These are phyloP conservation scores for Euphorbia pulcherrima DNA, from an alignment of 345 rosid species.

Conservation along the genomic window DNA sequence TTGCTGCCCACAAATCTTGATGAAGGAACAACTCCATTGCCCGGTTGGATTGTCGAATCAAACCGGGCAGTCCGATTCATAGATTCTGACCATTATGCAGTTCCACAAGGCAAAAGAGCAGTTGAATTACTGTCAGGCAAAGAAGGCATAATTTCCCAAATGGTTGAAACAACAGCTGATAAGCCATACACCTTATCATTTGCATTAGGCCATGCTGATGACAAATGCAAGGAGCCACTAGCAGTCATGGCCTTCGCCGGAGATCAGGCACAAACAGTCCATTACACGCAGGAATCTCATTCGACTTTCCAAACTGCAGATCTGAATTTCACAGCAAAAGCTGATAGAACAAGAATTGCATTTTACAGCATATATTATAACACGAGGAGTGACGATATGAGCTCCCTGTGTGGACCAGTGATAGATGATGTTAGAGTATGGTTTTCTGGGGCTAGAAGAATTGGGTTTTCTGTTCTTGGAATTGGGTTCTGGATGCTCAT, in stretches of 20 bases:
- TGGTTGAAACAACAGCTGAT: constrained; percentile 69
- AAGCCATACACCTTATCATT: constrained; percentile 56
- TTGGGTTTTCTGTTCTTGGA: constrained; percentile 26
- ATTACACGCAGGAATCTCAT: constrained; percentile 72
- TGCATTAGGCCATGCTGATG: constrained; percentile 76
- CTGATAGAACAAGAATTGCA: constrained; percentile 81
- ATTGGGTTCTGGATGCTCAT: constrained; percentile 34
- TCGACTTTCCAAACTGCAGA: constrained; percentile 52
- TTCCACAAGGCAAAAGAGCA: constrained; percentile 84
- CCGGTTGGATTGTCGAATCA: constrained; percentile 93
- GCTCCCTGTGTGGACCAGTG: constrained; percentile 96
- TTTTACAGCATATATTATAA: constrained; percentile 92
- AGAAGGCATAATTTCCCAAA: constrained; percentile 93
- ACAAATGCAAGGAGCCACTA: constrained; percentile 83
- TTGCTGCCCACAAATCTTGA: constrained; percentile 88
- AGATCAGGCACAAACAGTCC: constrained; percentile 76
- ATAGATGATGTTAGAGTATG: constrained; percentile 85
- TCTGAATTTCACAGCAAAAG: constrained; percentile 82
- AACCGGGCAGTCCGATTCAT: constrained; percentile 85
- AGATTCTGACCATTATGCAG: constrained; percentile 75
- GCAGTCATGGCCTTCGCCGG: constrained; percentile 93
- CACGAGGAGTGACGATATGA: constrained; percentile 88
- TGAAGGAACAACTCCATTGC: constrained; percentile 74
- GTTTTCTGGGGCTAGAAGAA: constrained; percentile 46
- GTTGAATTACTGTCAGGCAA: constrained; percentile 84